phyloP scores from a whole-genome alignment of 2,329 filamentous ascomycete species.

The Neofusicoccum umdonicola region DNA sequence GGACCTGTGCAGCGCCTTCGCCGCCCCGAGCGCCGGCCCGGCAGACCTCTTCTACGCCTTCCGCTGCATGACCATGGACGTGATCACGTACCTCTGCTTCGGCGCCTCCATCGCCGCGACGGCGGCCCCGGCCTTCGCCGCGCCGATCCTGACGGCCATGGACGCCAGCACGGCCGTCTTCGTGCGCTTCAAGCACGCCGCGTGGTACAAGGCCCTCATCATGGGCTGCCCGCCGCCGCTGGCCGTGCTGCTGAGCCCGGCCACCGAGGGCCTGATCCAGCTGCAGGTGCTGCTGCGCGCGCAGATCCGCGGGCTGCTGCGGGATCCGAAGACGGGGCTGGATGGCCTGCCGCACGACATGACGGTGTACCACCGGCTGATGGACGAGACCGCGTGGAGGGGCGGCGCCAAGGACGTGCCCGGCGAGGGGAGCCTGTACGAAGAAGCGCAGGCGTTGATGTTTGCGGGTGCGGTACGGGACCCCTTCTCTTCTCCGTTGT shows the following conservation, averaged over 20 bases:
- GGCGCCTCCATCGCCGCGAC: conserved; percentile 40
- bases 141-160: conserved; percentile 44
- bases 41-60: conserved; percentile 29
- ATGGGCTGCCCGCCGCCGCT: conserved; percentile 36
- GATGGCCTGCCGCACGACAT: conserved; percentile 34
- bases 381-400: conserved; percentile 34
- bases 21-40: conserved; percentile 17
- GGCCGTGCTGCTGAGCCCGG: conserved; percentile 37
- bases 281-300: conserved; percentile 34
- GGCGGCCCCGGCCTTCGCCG: conserved; percentile 39
- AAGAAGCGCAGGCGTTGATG: conserved; percentile 47
- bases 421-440: conserved; percentile 36
- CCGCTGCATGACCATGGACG: conserved; percentile 28
- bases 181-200: conserved; percentile 42
- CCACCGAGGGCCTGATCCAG: conserved; percentile 38
- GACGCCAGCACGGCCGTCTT: conserved; percentile 36
- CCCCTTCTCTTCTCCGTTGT: no score
- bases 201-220: conserved; percentile 36
- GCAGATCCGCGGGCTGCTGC: conserved; percentile 33
- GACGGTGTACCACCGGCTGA: conserved; percentile 39
- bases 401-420: conserved; percentile 27
- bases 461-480: conserved; percentile 40
- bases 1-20: conserved; percentile 32
- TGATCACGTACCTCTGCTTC: conserved; percentile 41
- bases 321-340: conserved; percentile 29